Evolutionary conservation across 495 filamentous ascomycete species (phyloP).

Genomic region (Cetradonia linearis): DNA sequence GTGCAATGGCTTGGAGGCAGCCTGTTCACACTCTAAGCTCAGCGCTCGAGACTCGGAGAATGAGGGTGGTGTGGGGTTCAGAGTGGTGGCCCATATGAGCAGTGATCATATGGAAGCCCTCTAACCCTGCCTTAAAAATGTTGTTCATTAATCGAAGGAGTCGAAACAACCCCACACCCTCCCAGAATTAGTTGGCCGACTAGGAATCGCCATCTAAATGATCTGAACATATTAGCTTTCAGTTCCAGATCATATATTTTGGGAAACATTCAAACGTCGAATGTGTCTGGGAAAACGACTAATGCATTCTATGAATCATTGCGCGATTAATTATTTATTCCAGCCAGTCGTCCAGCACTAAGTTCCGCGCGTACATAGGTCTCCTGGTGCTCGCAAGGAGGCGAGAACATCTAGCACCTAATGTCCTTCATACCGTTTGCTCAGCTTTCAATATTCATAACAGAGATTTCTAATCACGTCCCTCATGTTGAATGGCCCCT

Average conservation of each 20-base stretch:
- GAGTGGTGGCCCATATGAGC: not conserved
- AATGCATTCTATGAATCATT: not conserved
- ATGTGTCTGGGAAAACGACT: not conserved
- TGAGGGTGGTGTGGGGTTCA: not conserved
- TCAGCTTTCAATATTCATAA: not conserved
- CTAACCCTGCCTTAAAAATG: not conserved
- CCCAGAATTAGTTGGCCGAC: not conserved
- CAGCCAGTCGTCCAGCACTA: not conserved
- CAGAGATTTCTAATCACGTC: not conserved
- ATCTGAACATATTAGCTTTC: not conserved
- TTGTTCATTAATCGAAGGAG: not conserved
- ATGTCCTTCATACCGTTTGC: not conserved
- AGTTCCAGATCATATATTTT: not conserved
- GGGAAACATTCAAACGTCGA: not conserved
- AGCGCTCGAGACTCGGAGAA: not conserved
- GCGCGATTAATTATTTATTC: not conserved
- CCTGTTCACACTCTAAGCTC: not conserved
- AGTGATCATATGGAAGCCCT: not conserved
- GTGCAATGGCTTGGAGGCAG: not conserved
- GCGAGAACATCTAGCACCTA: not conserved
- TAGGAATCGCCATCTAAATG: not conserved
- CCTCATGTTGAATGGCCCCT: not conserved
- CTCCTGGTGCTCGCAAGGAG: not conserved
- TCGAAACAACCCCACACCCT: not conserved
- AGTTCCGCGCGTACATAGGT: not conserved